Base-by-base conservation (phyloP, 192 early-diverging fungal species). In the Fimicolochytrium jonesii region DNA sequence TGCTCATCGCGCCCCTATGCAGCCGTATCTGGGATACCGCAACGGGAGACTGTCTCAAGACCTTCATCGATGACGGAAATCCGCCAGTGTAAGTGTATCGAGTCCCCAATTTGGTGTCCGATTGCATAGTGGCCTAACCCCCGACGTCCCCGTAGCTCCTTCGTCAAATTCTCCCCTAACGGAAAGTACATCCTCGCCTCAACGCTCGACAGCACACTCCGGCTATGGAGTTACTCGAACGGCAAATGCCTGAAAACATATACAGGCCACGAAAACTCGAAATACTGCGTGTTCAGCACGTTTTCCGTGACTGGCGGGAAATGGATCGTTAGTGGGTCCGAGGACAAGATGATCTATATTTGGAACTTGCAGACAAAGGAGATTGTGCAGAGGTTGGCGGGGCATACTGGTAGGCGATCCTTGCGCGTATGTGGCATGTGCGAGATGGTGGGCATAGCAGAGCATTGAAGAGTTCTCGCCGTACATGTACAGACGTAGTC, bases 161-260 rank as follows among this genome's bases (percentile, higher is more conserved):
- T 91, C 79, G 94, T 94, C 13, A 94, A 94, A 70, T 99, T 99
- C 69, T 98, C 95, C 30, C 97, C 97, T 33, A 99, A 99, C 71
- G 92, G 95, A 54, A 97, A 98, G 78, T 99, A 92, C 67, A 93
- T 99, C 59, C 78, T 99, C 36, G 92, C 97, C 7, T 87, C 92
- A 7, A 95, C 92, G 9, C 81, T 91, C 48, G 94, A 99, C 79
- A 91, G 83, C 65, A 96, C 92, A 26, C 73, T 99, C 46, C 85
- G 93, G 10, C 81, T 99, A 44, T 99, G 97, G 97, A 89, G 86
- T 72, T 90, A 92, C 68, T 88, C 92, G 28, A 91, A 87, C 23
- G 91, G 90, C 32, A 97, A 98, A 67, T 97, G 93, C 56, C 72
- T 99, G n/a, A 98, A 98, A 73, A 87, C 89, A 5, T 98, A 97